Conservation (phyloP, 208 protist species). For the Angomonas deanei region DNA sequence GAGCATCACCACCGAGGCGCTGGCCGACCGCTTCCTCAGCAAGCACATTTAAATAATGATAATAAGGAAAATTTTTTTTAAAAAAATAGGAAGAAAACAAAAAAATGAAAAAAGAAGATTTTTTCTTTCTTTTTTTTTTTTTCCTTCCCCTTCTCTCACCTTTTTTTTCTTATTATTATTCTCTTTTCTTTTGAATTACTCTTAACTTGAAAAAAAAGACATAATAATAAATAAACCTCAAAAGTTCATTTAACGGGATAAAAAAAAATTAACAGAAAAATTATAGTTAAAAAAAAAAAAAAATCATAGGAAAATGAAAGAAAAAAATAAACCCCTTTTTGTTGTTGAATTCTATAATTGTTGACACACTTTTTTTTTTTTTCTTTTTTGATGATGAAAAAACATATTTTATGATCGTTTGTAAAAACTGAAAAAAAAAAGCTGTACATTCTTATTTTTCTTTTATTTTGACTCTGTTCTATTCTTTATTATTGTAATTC, state of each 20-base stretch:
- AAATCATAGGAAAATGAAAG: background rate
- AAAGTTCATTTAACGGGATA: too few species aligned
- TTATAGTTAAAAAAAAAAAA: background rate
- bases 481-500: background rate
- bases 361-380: too few species aligned
- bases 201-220: background rate
- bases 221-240: too few species aligned
- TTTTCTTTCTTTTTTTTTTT: constrained; percentile 11
- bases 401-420: too few species aligned
- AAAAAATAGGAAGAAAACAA: background rate
- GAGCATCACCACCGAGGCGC: constrained; percentile 80
- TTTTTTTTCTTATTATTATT: background rate
- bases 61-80: background rate
- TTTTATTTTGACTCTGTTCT: background rate
- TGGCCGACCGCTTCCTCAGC: constrained; percentile 63
- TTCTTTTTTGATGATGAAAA: too few species aligned
- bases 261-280: background rate
- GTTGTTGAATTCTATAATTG: too few species aligned
- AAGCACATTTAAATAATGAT: constrained; percentile 1
- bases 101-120: constrained; percentile 2
- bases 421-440: too few species aligned
- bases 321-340: too few species aligned
- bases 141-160: constrained; percentile 5
- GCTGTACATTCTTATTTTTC: too few species aligned
- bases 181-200: constrained; percentile 1